Evolutionary conservation across 164 flowering plant species (phyloP), one percentile per base, ranked within the genome.

Genomic region (Aristolochia contorta): DNA sequence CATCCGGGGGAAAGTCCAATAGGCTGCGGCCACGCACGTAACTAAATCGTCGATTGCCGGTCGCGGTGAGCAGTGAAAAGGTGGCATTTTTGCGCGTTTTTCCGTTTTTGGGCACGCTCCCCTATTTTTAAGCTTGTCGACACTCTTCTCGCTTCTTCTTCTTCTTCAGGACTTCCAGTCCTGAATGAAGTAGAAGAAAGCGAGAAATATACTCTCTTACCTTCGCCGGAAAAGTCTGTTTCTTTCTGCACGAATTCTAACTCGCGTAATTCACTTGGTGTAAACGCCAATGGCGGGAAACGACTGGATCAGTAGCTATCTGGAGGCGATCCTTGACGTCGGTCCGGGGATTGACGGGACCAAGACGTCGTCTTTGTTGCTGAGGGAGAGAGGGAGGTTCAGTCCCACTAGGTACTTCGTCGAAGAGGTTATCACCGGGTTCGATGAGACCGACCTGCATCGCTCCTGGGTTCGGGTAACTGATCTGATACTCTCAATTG

Each of bases 351-450:
- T 91, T 21, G 94, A 77, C 45, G 84, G 82, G 4, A 70, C 69
- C 24, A 79, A 80, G 51, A 73, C 88, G 49, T 86, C 78, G 25
- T 75, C 99, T 7, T 69, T 91, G 72, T 71, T 94, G 65, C 70
- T 94, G 43, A 69, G 99, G 49, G 99, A 94, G 72, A 74, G 99
- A 69, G 99, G 99, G 9, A 74, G 85, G 33, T 94, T 94, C 73
- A 94, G 91, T 64, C 99, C 99, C 3, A 89, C 96, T 50, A 80
- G 86, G 5, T 94, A 94, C 75, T 94, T 94, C 74, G 99, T 94
- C 20, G 99, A 94, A 55, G 91, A 94, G 64, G 97, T 93, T 46
- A 85, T 93, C 70, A 85, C 97, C 54, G 95, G 97, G 22, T 94
- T 91, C 77, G 93, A 94, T 80, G 99, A 94, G 72, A 91, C 97